phyloP scores from a whole-genome alignment of 257 asterid genomes.

The Oldenlandia corymbosa region DNA sequence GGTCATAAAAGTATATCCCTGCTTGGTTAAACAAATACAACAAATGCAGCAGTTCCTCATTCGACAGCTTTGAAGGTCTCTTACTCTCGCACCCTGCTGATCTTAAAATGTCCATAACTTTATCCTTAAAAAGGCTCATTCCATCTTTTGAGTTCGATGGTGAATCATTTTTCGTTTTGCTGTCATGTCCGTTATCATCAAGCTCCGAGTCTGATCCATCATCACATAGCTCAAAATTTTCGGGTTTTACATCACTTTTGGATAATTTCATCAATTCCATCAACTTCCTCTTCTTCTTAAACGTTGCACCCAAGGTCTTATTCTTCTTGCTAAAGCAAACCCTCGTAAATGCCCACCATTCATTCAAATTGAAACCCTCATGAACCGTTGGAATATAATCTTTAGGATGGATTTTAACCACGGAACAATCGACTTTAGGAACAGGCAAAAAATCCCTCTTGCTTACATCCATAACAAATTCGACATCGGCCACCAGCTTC shows the following conservation, averaged over 20 bases:
- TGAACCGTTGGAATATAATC: constrained; percentile 43
- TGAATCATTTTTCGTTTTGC: constrained; percentile 13
- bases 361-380: constrained; percentile 37
- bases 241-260: constrained; percentile 11
- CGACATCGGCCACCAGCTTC: constrained; percentile 73
- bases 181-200: background rate
- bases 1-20: constrained; percentile 61
- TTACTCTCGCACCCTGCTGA: constrained; percentile 54
- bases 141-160: constrained; percentile 12
- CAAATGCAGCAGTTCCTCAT: constrained; percentile 50
- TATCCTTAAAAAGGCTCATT: constrained; percentile 40
- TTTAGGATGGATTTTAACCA: constrained; percentile 65
- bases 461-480: constrained; percentile 83
- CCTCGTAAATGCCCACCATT: constrained; percentile 88
- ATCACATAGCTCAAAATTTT: constrained; percentile 12
- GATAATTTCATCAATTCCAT: constrained; percentile 59
- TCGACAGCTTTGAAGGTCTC: constrained; percentile 78
- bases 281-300: constrained; percentile 77
- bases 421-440: constrained; percentile 89
- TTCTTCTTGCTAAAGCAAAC: constrained; percentile 78
- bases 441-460: constrained; percentile 75
- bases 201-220: constrained; percentile 27
- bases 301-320: constrained; percentile 81
- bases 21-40: constrained; percentile 54
- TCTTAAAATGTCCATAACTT: constrained; percentile 38